These are phyloP conservation scores for Iris pallida DNA, from an alignment of 116 monocot genomes.

Conservation along the genomic window DNA sequence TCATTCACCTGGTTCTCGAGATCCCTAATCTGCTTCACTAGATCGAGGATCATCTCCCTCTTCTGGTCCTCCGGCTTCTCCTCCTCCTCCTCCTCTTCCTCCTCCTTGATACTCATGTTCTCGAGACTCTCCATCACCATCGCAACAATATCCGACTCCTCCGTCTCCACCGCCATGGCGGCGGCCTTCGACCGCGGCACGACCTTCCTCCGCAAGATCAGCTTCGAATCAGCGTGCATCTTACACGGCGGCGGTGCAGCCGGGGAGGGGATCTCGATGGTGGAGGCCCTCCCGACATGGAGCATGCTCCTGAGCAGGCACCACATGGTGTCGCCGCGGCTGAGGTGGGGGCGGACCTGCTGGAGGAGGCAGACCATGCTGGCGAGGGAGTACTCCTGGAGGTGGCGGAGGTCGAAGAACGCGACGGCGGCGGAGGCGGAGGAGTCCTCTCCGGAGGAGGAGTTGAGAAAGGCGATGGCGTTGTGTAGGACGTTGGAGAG, in stretches of 20 bases:
- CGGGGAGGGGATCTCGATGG: constrained; percentile 50
- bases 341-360: constrained; percentile 49
- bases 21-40: constrained; percentile 53
- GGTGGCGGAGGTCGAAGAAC: constrained; percentile 70
- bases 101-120: constrained; percentile 34
- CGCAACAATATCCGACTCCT: constrained; percentile 43
- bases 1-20: constrained; percentile 71
- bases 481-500: constrained; percentile 74
- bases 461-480: constrained; percentile 41
- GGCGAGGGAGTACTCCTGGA: constrained; percentile 74
- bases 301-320: constrained; percentile 82
- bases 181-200: constrained; percentile 1
- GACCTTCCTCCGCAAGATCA: constrained; percentile 20
- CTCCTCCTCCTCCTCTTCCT: constrained; percentile 19
- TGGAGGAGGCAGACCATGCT: constrained; percentile 74
- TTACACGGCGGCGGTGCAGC: background rate
- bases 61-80: constrained; percentile 29
- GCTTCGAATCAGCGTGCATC: constrained; percentile 11
- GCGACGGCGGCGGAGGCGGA: constrained; percentile 8
- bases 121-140: constrained; percentile 54
- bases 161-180: background rate
- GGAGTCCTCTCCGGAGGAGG: constrained; percentile 5
- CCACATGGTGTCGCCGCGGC: constrained; percentile 85
- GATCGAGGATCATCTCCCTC: constrained; percentile 50
- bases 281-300: constrained; percentile 52